Conservation (phyloP, 768 basidiomycete genomes). For the Tylopilus felleus region DNA sequence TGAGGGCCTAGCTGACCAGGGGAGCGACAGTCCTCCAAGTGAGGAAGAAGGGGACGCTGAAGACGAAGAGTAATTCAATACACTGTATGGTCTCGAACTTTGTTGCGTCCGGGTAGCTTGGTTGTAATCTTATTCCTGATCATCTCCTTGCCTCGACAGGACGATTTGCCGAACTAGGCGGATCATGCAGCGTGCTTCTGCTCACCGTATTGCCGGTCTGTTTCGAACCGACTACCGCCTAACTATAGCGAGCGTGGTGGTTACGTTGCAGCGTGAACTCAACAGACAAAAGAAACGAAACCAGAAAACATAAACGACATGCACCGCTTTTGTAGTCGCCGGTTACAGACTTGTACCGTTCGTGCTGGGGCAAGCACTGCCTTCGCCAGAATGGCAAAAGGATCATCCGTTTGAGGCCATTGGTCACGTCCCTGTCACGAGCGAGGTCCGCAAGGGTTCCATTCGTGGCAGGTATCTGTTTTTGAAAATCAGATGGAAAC, state of each 20-base stretch:
- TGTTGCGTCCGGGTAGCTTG: slow-evolving; percentile 30
- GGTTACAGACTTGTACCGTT: neutral
- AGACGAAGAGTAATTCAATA: slow-evolving; percentile 27
- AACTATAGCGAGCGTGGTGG: slow-evolving; percentile 3
- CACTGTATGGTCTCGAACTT: slow-evolving; percentile 31
- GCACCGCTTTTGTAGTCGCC: neutral
- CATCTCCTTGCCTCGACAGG: slow-evolving; percentile 19
- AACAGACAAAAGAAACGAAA: neutral
- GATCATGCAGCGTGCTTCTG: slow-evolving; percentile 12
- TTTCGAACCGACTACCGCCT: slow-evolving; percentile 1
- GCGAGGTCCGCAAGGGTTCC: slow-evolving; percentile 1
- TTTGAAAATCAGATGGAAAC: slow-evolving; percentile 17
- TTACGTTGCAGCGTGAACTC: slow-evolving; percentile 5
- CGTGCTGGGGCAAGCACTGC: slow-evolving; percentile 16
- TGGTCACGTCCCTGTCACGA: slow-evolving; percentile 17
- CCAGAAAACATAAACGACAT: slow-evolving; percentile 2
- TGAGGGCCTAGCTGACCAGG: slow-evolving; percentile 48
- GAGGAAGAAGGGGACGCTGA: slow-evolving; percentile 29
- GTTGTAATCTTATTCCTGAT: slow-evolving; percentile 18
- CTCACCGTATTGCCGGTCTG: slow-evolving; percentile 5
- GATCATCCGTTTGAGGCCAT: slow-evolving; percentile 12
- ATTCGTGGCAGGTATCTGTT: slow-evolving; percentile 15
- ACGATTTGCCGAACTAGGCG: slow-evolving; percentile 15
- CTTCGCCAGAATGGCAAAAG: slow-evolving; percentile 15
- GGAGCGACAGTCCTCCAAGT: slow-evolving; percentile 25